Evolutionary conservation across 2,329 filamentous ascomycete species (phyloP), one percentile per base, ranked within the genome.

Genomic region (Colletotrichum kahawae): DNA sequence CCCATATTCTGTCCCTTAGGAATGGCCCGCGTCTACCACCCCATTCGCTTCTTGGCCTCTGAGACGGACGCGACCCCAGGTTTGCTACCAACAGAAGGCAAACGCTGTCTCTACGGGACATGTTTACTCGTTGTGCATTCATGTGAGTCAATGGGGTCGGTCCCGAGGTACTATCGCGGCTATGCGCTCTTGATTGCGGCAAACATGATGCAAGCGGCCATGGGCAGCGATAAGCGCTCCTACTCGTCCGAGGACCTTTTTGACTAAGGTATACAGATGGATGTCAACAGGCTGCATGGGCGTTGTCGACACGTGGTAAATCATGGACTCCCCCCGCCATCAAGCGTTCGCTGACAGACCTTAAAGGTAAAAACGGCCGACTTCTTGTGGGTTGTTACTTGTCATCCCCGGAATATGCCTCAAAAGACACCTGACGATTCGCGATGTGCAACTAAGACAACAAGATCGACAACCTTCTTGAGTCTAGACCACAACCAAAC

Each of bases 401-500:
- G 64, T 66, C 69, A 33, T 57, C 48, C 48, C 51, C 59, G 31
- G 71, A 65, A 38, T 60, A 29, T 56, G 51, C 67, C 69, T 72
- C 31, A 21, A 63, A 29, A 33, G 13, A 21, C 33, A 57, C 33
- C 62, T 59, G 56, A 74, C 68, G 62, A 75, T 67, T 65, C 60
- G 34, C 71, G 62, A 66, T 10, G 24, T 43, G 62, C 71, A 60
- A 62, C 71, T 21, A 62, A 57, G 60, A 60, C 60, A 14, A 66
- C 31, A 60, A n/a, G 62, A 74, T 71, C 71, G 67, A 67, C 60
- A 62, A 54, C 60, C 67, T 71, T 67, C 67, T 21, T 21, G 38
- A 31, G 63, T 63, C 72, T 67, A 62, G 68, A 57, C 27, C 57
- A 12, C 13, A 59, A 29, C 36, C 27, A 29, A 31, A 57, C 57